Percentiles rank a stretch among this genome's conserved stretches.
These are phyloP conservation scores for Nemania abortiva DNA, from an alignment of 2,329 filamentous ascomycete species.

Conservation along the genomic window DNA sequence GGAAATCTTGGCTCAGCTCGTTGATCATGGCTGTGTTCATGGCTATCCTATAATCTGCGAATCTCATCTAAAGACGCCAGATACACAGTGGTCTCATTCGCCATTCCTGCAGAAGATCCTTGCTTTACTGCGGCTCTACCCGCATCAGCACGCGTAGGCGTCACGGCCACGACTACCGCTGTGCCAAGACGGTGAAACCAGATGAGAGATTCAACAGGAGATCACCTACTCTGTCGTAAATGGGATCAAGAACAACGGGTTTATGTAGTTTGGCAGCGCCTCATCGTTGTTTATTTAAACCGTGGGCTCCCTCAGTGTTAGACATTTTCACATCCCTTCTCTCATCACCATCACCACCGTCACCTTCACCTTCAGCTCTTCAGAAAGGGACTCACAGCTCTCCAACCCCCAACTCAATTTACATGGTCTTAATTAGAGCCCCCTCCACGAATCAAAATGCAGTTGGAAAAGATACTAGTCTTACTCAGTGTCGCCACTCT, in stretches of 20 bases:
- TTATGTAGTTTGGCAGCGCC: not conserved
- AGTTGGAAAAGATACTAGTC: conserved; percentile 18
- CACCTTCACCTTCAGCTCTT: not conserved
- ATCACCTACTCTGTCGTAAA: not conserved
- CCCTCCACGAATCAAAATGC: conserved; percentile 21
- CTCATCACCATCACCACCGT: too few relatives aligned
- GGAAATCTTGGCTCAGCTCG: conserved; percentile 34
- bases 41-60: conserved; percentile 14
- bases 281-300: conserved; percentile 23
- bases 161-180: conserved; percentile 24
- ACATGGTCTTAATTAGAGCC: not conserved
- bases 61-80: not conserved
- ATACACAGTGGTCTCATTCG: conserved; percentile 10
- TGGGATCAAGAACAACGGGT: not conserved
- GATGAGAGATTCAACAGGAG: not conserved
- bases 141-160: not conserved
- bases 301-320: not conserved
- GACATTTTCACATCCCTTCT: not conserved
- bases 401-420: not conserved
- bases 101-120: not conserved
- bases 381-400: conserved; percentile 2
- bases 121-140: conserved; percentile 23
- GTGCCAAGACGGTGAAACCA: conserved; percentile 27
- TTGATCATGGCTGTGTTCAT: conserved; percentile 33
- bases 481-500: conserved; percentile 32